Base-by-base conservation (phyloP, 1,139 yeast species). In the Candida pseudoviswanathii region DNA sequence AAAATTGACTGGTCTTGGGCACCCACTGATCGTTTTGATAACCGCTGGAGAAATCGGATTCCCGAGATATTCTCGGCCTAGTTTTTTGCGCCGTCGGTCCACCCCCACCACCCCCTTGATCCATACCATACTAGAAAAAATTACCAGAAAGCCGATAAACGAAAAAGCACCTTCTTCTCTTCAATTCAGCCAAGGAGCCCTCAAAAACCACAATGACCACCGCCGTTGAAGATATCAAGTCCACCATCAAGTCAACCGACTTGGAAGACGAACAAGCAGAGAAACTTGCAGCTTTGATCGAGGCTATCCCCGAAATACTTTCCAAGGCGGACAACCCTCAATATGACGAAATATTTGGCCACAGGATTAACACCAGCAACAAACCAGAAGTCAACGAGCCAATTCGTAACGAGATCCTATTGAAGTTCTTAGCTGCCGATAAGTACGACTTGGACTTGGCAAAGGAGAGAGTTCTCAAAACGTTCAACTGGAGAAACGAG, bases 291-390 rank as follows among this genome's bases (percentile, higher is more conserved):
- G 25, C 52, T 30, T 43, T 68, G 7, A 60, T 68, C 10, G 58
- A 53, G 3, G 39, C 55, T 4, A 51, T 68, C 41, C 72, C 72
- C 3, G 46, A 59, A 4, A 65, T 68, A 24, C 45, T 68, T 16
- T 21, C 48, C 10, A 49, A 58, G 30, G 31, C 58, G 40, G 67
- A 76, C 25, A 68, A 78, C 43, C 78, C 81, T 9, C 80, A 71
- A 2, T 85, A 90, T 62, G 89, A 85, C 59, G 97, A 91, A 66
- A 74, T 91, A 31, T 91, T 75, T 61, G 97, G 97, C 3, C 77
- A 86, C 58, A 82, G 91, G 61, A 73, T 90, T 57, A 76, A 77
- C 44, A 62, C 67, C 3, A 66, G 54, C 4, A 62, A 58, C 1
- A 76, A 74, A 29, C 71, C 75, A 43, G 73, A 71, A 57, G 87